Base-by-base conservation (phyloP, 2,329 filamentous ascomycete genomes). In the Ophidiomyces ophidiicola region DNA sequence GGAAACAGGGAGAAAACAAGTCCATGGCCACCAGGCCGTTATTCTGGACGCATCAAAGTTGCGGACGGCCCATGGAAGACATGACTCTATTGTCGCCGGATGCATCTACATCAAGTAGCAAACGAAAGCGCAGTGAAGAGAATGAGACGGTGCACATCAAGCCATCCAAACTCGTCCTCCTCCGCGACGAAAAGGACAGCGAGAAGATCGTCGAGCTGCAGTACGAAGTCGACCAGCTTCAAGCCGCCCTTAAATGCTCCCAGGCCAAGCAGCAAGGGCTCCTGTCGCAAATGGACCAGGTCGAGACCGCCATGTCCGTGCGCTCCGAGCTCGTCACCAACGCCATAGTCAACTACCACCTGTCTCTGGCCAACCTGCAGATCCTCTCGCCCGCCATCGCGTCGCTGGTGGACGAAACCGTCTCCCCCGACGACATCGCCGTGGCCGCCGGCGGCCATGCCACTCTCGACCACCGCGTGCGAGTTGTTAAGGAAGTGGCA, bases 291-390 rank as follows among this genome's bases (percentile, higher is more conserved):
- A 39, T 44, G 38, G 33, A 32, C 4, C 42, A 44, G 14, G 34
- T 44, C 11, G 42, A 44, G 31, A 44, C 39, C 1, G 42, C 42
- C 18, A 44, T 36, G 31, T 26, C 33, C 1, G 42, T 42, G 28
- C 35, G 42, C 5, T 41, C 42, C 3, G 42, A 44, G 14, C 33
- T 44, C 8, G 42, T 44, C 11, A 39, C 30, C 6, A 41, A 44
- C 24, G 42, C 42, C 12, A 41, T 44, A 3, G 39, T 44, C 29
- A 44, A 44, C 17, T 44, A 44, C 15, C 38, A 44, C 18, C 28
- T 44, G 12, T 41, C 42, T 20, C 6, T 36, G 18, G 29, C 30
- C 30, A 44, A 44, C 20, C 35, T 44, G n/a, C 28, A 39, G 12
- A 18, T 44, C 11, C 34, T 44, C 15, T 36, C 38, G 10, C 42